Conservation (phyloP, 116 monocot genomes). For the Posidonia oceanica region DNA sequence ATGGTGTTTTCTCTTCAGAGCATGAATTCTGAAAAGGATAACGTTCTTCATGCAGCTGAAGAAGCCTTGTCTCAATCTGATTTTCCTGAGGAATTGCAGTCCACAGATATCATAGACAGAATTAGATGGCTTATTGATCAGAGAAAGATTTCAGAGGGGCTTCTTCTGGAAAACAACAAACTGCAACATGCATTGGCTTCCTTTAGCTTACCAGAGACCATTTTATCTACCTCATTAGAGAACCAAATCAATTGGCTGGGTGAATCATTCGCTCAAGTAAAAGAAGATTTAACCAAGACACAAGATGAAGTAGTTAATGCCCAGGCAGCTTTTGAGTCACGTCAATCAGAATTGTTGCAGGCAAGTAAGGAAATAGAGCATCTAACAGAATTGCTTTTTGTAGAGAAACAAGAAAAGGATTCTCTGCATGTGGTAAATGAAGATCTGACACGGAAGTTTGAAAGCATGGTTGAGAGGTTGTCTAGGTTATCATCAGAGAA, state of each 20-base stretch:
- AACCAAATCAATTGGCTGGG: slow-evolving; percentile 39
- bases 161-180: slow-evolving; percentile 26
- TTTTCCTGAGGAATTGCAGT: slow-evolving; percentile 29
- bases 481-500: slow-evolving; percentile 37
- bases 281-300: slow-evolving; percentile 27
- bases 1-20: slow-evolving; percentile 45
- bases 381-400: slow-evolving; percentile 30
- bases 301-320: slow-evolving; percentile 20
- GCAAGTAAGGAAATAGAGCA: slow-evolving; percentile 43
- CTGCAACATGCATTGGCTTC: slow-evolving; percentile 31
- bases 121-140: slow-evolving; percentile 60
- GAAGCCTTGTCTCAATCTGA: slow-evolving; percentile 23
- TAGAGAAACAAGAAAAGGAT: slow-evolving; percentile 42
- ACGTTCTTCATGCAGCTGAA: slow-evolving; percentile 40
- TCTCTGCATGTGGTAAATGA: slow-evolving; percentile 31
- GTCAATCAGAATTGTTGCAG: slow-evolving; percentile 37
- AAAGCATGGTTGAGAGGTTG: slow-evolving; percentile 27
- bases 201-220: slow-evolving; percentile 31
- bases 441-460: slow-evolving; percentile 32
- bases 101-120: slow-evolving; percentile 35
- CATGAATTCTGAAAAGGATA: slow-evolving; percentile 34
- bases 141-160: slow-evolving; percentile 20
- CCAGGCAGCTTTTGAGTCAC: slow-evolving; percentile 16
- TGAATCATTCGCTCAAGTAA: slow-evolving; percentile 15
- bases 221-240: slow-evolving; percentile 35